Percentiles rank a stretch among this genome's conserved stretches.
Evolutionary conservation across 805 yeast species (phyloP).

Genomic region (Saccharomycopsis fodiens): DNA sequence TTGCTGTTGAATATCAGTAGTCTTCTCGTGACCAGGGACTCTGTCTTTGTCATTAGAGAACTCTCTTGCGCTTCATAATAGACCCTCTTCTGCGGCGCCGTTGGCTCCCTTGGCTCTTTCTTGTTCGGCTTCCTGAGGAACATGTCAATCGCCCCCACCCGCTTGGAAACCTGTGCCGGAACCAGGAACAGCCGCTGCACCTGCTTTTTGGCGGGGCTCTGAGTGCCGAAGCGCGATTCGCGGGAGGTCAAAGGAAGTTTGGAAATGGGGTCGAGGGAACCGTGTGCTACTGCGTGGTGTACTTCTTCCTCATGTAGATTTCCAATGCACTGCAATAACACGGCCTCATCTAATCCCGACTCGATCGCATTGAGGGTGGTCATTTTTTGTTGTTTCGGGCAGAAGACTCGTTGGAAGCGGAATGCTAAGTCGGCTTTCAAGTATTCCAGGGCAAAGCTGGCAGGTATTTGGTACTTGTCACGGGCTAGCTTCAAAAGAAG

Average conservation of each 20-base stretch:
- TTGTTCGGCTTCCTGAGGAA: no score
- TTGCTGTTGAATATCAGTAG: no score
- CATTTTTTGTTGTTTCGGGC: conserved; percentile 46
- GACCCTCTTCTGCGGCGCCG: no score
- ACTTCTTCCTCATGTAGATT: conserved; percentile 32
- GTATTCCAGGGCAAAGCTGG: conserved; percentile 51
- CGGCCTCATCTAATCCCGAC: conserved; percentile 21
- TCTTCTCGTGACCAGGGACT: no score
- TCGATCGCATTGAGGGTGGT: conserved; percentile 55
- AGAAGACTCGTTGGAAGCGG: conserved; percentile 76
- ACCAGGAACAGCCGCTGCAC: conserved; percentile 8
- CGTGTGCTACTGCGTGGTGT: conserved; percentile 54
- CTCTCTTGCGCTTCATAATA: no score
- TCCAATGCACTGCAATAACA: conserved; percentile 25
- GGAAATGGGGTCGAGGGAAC: conserved; percentile 59
- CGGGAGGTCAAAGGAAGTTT: conserved; percentile 40
- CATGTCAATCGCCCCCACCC: conserved; percentile 9
- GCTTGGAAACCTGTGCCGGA: background rate
- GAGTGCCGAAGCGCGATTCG: conserved; percentile 26
- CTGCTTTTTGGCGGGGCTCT: background rate
- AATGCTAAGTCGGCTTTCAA: conserved; percentile 70
- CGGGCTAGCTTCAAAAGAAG: conserved; percentile 52
- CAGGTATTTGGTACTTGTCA: conserved; percentile 51
- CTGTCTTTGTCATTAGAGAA: background rate
- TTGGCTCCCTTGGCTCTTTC: no score